These are phyloP conservation scores for Didymella glomerata DNA, from an alignment of 2,329 filamentous ascomycete genomes.

Conservation along the genomic window DNA sequence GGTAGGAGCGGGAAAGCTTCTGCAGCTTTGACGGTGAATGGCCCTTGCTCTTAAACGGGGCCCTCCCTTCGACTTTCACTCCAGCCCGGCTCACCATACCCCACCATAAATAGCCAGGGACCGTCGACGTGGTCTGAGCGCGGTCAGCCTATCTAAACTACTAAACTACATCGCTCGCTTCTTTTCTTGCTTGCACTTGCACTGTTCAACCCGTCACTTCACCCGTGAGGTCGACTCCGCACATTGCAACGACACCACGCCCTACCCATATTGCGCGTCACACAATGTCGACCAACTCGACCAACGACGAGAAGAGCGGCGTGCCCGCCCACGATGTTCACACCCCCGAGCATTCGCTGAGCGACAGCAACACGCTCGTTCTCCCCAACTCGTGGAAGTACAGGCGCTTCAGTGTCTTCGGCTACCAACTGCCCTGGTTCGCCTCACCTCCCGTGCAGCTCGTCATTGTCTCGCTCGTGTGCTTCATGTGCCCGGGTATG, in stretches of 20 bases:
- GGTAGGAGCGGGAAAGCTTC: constrained; percentile 15
- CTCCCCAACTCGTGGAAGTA: constrained; percentile 60
- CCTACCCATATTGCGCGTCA: constrained; percentile 6
- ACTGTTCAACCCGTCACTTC: constrained; percentile 14
- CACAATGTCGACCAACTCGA: constrained; percentile 38
- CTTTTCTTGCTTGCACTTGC: constrained; percentile 5
- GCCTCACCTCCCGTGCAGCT: constrained; percentile 60
- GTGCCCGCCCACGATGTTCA: constrained; percentile 35
- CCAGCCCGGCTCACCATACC: constrained; percentile 2
- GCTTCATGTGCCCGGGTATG: constrained; percentile 64
- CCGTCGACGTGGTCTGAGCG: constrained; percentile 20
- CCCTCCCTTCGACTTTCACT: constrained; percentile 14
- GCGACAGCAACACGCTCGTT: constrained; percentile 44
- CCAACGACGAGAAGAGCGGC: constrained; percentile 33
- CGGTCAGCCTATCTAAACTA: constrained; percentile 22
- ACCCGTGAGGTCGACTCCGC: constrained; percentile 9
- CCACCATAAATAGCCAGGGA: constrained; percentile 19
- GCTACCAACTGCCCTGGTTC: constrained; percentile 57
- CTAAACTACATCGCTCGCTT: constrained; percentile 21
- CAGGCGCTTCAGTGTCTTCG: constrained; percentile 52
- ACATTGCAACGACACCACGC: constrained; percentile 12
- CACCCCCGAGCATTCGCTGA: constrained; percentile 43
- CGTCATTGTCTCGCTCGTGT: constrained; percentile 60
- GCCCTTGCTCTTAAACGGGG: constrained; percentile 16
- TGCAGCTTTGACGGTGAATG: constrained; percentile 25